Conservation (phyloP, 306 rosid species). For the Leucaena leucocephala region DNA sequence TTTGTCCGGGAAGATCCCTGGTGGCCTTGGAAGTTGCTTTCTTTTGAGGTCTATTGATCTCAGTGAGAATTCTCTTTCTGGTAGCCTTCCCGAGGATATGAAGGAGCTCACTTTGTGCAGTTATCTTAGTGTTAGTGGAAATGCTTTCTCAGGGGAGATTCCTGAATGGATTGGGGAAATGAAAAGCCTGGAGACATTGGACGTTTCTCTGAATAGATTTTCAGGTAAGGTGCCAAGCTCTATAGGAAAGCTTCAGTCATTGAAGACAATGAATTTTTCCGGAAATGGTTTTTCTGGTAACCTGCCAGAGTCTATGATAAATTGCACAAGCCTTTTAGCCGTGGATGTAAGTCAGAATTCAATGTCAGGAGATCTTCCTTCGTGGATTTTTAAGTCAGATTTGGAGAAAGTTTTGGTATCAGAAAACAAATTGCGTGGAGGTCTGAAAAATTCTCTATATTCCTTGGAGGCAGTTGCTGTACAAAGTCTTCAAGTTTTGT, state of each 20-base stretch:
- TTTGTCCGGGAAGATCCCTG: conserved; percentile 70
- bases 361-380: conserved; percentile 73
- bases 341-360: conserved; percentile 77
- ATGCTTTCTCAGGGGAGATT: conserved; percentile 73
- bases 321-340: conserved; percentile 60
- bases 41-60: conserved; percentile 89
- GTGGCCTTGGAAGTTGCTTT: conserved; percentile 83
- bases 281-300: conserved; percentile 70
- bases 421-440: conserved; percentile 38
- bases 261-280: conserved; percentile 74
- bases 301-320: conserved; percentile 67
- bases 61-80: conserved; percentile 72
- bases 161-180: conserved; percentile 83
- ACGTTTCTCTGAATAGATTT: conserved; percentile 72
- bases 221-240: conserved; percentile 73
- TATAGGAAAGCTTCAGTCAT: conserved; percentile 60
- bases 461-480: conserved; percentile 46
- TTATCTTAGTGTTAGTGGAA: conserved; percentile 58
- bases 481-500: conserved; percentile 69
- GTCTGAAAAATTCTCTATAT: conserved; percentile 37
- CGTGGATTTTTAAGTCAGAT: conserved; percentile 71
- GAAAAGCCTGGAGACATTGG: conserved; percentile 73
- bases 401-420: conserved; percentile 58
- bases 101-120: conserved; percentile 65
- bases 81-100: conserved; percentile 68